Conservation (phyloP, 108 stramenopile genomes). For the Epithemia pelagica region DNA sequence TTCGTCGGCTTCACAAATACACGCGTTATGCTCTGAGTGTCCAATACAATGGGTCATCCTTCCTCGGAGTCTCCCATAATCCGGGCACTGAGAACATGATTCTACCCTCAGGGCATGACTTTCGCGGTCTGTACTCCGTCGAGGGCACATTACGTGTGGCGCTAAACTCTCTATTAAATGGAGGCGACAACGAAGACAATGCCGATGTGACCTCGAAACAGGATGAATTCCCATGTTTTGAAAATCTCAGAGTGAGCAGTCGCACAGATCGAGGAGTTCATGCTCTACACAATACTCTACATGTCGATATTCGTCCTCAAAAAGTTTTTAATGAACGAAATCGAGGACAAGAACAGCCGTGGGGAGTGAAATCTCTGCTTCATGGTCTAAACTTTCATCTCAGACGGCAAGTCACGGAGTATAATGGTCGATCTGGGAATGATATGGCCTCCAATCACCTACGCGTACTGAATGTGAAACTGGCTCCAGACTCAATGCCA, state of each 20-base stretch:
- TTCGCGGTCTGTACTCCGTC: slow-evolving; percentile 55
- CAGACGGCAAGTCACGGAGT: slow-evolving; percentile 9
- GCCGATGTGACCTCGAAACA: background rate
- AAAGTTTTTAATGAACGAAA: background rate
- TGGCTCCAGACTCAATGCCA: background rate
- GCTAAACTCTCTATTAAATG: slow-evolving; percentile 38
- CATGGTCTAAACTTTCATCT: slow-evolving; percentile 62
- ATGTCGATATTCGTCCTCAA: slow-evolving; percentile 62
- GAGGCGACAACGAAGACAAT: background rate
- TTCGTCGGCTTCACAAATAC: slow-evolving; percentile 23
- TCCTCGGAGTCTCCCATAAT: slow-evolving; percentile 67
- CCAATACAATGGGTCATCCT: slow-evolving; percentile 65
- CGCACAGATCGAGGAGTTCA: slow-evolving; percentile 84
- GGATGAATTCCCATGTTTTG: slow-evolving; percentile 27
- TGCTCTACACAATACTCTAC: slow-evolving; percentile 78
- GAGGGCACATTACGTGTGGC: slow-evolving; percentile 68
- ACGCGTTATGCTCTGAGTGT: slow-evolving; percentile 60
- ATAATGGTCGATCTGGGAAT: background rate
- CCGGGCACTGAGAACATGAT: slow-evolving; percentile 50
- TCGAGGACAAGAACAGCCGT: background rate
- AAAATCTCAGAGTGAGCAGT: slow-evolving; percentile 65
- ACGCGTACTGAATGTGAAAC: background rate
- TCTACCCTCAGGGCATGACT: slow-evolving; percentile 43
- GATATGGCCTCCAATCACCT: background rate
- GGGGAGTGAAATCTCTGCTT: slow-evolving; percentile 12